phyloP scores from a whole-genome alignment of 2,329 filamentous ascomycete genomes.

The Raffaelea deltoideospora region DNA sequence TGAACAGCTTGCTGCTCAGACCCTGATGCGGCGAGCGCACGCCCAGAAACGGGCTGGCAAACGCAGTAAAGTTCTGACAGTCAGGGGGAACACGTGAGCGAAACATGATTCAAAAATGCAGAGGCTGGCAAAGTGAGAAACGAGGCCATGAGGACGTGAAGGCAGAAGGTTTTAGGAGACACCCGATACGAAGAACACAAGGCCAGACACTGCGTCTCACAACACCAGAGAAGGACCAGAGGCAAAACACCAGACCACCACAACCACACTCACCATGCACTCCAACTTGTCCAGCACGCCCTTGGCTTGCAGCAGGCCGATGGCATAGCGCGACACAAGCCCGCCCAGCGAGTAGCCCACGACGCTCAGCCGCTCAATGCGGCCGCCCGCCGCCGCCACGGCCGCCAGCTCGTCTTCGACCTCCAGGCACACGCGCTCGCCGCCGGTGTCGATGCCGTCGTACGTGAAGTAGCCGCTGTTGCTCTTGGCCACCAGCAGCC shows the following conservation, averaged over 20 bases:
- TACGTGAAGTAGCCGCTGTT: slow-evolving; percentile 62
- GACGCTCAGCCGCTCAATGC: slow-evolving; percentile 69
- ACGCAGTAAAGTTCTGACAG: slow-evolving; percentile 93
- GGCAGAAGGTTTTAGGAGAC: too few species aligned
- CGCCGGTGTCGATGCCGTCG: slow-evolving; percentile 53
- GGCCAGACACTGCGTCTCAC: too few species aligned
- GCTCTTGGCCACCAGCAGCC: slow-evolving; percentile 56
- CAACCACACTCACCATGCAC: slow-evolving; percentile 44
- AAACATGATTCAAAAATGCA: too few species aligned
- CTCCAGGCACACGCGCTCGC: slow-evolving; percentile 51
- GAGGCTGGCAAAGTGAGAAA: background rate
- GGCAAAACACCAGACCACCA: background rate
- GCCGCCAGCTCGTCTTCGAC: slow-evolving; percentile 47
- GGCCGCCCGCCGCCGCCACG: slow-evolving; percentile 46
- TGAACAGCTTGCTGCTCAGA: slow-evolving; percentile 55
- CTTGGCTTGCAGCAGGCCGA: slow-evolving; percentile 69
- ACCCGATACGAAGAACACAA: too few species aligned
- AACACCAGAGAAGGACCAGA: too few species aligned
- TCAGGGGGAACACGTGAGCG: too few species aligned
- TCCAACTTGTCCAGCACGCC: slow-evolving; percentile 66
- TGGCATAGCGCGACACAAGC: slow-evolving; percentile 69
- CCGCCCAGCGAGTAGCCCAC: slow-evolving; percentile 85
- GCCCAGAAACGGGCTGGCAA: slow-evolving; percentile 74
- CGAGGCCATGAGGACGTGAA: too few species aligned
- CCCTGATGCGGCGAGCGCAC: slow-evolving; percentile 55